These are phyloP conservation scores for Nematocida homosporus DNA, from an alignment of 371 early-diverging fungal species.

Conservation along the genomic window DNA sequence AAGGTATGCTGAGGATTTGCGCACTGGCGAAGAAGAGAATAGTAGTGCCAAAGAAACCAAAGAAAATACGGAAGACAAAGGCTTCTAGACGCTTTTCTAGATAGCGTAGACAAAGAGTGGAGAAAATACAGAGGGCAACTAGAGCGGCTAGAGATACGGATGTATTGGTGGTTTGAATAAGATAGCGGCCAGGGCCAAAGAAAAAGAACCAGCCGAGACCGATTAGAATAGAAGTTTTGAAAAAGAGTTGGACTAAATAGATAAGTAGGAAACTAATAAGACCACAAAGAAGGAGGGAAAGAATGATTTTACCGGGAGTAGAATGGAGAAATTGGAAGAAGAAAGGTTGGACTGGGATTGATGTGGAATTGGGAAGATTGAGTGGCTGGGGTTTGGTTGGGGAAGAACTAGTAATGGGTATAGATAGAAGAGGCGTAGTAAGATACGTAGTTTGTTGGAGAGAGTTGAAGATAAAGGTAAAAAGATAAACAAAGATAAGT, in stretches of 20 bases:
- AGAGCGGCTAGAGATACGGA: not conserved
- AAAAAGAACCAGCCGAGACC: not conserved
- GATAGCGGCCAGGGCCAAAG: not conserved
- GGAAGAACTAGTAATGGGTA: not conserved
- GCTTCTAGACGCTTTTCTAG: not conserved
- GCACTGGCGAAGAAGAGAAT: not conserved
- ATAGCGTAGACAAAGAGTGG: not conserved
- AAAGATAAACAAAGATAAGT: not conserved
- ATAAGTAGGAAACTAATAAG: not conserved
- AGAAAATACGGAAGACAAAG: not conserved
- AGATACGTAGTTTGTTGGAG: not conserved
- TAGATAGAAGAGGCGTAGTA: not conserved
- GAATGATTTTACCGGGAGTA: not conserved
- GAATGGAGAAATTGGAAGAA: too few relatives aligned
- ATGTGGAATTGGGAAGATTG: too few relatives aligned
- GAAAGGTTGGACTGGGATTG: too few relatives aligned
- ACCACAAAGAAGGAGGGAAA: not conserved
- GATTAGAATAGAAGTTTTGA: not conserved
- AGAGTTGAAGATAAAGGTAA: not conserved
- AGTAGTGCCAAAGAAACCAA: slow-evolving; percentile 5
- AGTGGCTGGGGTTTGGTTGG: too few relatives aligned
- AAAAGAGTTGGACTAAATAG: not conserved
- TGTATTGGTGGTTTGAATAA: not conserved
- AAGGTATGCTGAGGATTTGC: not conserved
- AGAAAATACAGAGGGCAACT: not conserved